A percentile compares a stretch with the other conserved stretches of the same genome.
Conservation (phyloP, 2,329 filamentous ascomycete species). For the Exutisphaerella laricina region DNA sequence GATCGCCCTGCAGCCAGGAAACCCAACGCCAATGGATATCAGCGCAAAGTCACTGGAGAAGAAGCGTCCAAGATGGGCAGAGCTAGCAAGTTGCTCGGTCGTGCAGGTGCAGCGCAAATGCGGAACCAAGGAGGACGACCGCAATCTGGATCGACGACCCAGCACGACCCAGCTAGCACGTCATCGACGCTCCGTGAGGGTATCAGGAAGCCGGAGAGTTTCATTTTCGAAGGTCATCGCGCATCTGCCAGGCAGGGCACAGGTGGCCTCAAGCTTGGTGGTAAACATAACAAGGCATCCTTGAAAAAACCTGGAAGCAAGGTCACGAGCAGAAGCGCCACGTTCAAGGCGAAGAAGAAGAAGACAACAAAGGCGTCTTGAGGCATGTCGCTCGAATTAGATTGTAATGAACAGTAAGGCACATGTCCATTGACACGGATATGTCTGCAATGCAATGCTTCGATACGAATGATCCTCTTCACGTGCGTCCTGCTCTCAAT, state of each 20-base stretch:
- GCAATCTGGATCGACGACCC: not conserved
- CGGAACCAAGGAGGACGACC: slow-evolving; percentile 2
- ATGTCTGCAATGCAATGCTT: too few relatives aligned
- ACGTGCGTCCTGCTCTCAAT: too few relatives aligned
- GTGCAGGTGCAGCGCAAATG: slow-evolving; percentile 53
- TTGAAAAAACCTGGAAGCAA: slow-evolving; percentile 37
- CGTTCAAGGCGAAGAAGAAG: slow-evolving; percentile 44
- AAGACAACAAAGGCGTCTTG: too few relatives aligned
- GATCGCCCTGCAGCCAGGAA: slow-evolving; percentile 26
- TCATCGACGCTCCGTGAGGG: slow-evolving; percentile 25
- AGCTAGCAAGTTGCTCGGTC: slow-evolving; percentile 67
- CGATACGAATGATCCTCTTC: too few relatives aligned
- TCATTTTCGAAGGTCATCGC: slow-evolving; percentile 77
- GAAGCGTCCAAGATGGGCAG: slow-evolving; percentile 68
- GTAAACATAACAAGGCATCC: slow-evolving; percentile 47
- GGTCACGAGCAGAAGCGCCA: slow-evolving; percentile 40
- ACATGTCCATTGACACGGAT: too few relatives aligned
- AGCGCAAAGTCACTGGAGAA: slow-evolving; percentile 63
- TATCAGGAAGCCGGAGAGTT: slow-evolving; percentile 58
- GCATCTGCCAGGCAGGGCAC: slow-evolving; percentile 62
- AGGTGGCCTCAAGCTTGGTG: slow-evolving; percentile 56
- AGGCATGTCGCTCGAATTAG: too few relatives aligned
- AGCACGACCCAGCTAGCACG: not conserved
- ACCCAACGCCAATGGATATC: slow-evolving; percentile 43
- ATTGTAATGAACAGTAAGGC: too few relatives aligned